phyloP scores from a whole-genome alignment of 371 early-diverging fungal species.

The Sporodiniella umbellata region DNA sequence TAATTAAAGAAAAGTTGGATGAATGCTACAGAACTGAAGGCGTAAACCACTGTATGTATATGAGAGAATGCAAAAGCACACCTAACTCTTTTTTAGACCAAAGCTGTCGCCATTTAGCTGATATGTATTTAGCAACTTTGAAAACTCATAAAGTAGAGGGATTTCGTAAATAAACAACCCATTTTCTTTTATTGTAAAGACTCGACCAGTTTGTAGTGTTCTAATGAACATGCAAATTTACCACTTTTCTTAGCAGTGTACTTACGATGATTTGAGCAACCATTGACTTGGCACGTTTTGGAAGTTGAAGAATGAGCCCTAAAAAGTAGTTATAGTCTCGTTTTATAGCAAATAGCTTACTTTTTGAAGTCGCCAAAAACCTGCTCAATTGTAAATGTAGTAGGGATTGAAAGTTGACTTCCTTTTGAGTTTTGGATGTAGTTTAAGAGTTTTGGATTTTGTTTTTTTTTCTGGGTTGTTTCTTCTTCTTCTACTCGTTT shows the following conservation, averaged over 20 bases:
- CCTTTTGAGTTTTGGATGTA: slow-evolving; percentile 26
- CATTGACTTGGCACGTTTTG: slow-evolving; percentile 25
- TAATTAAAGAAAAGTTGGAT: slow-evolving; percentile 69
- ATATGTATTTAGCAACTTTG: slow-evolving; percentile 40
- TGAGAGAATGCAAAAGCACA: too few relatives aligned
- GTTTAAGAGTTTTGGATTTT: slow-evolving; percentile 25
- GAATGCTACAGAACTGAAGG: slow-evolving; percentile 81
- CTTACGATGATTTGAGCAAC: slow-evolving; percentile 35
- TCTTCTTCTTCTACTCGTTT: slow-evolving; percentile 52
- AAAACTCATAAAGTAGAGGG: slow-evolving; percentile 50
- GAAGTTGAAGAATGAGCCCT: background rate
- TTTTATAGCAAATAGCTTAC: background rate
- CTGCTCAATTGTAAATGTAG: slow-evolving; percentile 19
- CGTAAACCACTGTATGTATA: slow-evolving; percentile 78
- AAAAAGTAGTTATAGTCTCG: background rate
- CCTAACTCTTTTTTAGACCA: slow-evolving; percentile 24
- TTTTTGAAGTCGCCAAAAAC: slow-evolving; percentile 21
- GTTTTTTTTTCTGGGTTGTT: slow-evolving; percentile 21
- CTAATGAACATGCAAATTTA: slow-evolving; percentile 42
- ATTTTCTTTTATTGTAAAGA: slow-evolving; percentile 6
- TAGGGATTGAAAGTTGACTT: slow-evolving; percentile 28
- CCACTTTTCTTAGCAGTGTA: slow-evolving; percentile 35
- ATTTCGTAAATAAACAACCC: slow-evolving; percentile 34
- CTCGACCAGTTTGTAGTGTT: slow-evolving; percentile 38
- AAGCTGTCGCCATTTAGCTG: slow-evolving; percentile 47